phyloP scores from a whole-genome alignment of 345 rosid species.

The Zanthoxylum bungeanum region DNA sequence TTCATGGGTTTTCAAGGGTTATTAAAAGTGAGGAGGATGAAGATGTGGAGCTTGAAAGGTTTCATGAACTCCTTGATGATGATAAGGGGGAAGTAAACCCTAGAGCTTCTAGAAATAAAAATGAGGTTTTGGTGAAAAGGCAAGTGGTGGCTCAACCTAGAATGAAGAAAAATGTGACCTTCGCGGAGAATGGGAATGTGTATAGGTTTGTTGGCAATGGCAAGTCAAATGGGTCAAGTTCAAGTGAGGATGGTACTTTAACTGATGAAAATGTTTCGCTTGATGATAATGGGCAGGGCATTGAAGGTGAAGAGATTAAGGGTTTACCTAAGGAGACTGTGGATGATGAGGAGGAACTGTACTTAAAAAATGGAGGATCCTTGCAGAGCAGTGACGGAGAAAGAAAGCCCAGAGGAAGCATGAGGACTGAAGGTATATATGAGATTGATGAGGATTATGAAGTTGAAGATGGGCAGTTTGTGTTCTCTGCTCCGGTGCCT shows the following conservation, averaged over 20 bases:
- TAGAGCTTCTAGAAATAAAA: slow-evolving; percentile 19
- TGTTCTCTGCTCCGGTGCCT: slow-evolving; percentile 63
- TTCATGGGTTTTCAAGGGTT: slow-evolving; percentile 40
- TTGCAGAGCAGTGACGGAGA: slow-evolving; percentile 35
- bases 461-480: slow-evolving; percentile 29
- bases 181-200: slow-evolving; percentile 53
- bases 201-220: slow-evolving; percentile 30
- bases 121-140: slow-evolving; percentile 29
- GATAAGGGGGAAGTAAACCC: slow-evolving; percentile 31
- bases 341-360: slow-evolving; percentile 29
- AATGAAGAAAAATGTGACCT: slow-evolving; percentile 49
- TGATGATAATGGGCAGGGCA: slow-evolving; percentile 32
- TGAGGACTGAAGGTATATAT: slow-evolving; percentile 12
- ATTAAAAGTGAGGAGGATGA: slow-evolving; percentile 40
- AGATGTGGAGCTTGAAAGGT: slow-evolving; percentile 64
- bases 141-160: slow-evolving; percentile 40
- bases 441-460: slow-evolving; percentile 14
- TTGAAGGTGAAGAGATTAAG: slow-evolving; percentile 31
- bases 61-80: slow-evolving; percentile 40
- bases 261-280: slow-evolving; percentile 34
- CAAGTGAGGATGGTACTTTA: slow-evolving; percentile 36
- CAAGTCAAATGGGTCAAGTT: slow-evolving; percentile 20
- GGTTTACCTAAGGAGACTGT: slow-evolving; percentile 25
- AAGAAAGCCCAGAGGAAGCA: slow-evolving; percentile 8
- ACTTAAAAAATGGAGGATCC: slow-evolving; percentile 22